Conservation (phyloP, 2,329 filamentous ascomycete genomes). For the Biscogniauxia sp. region DNA sequence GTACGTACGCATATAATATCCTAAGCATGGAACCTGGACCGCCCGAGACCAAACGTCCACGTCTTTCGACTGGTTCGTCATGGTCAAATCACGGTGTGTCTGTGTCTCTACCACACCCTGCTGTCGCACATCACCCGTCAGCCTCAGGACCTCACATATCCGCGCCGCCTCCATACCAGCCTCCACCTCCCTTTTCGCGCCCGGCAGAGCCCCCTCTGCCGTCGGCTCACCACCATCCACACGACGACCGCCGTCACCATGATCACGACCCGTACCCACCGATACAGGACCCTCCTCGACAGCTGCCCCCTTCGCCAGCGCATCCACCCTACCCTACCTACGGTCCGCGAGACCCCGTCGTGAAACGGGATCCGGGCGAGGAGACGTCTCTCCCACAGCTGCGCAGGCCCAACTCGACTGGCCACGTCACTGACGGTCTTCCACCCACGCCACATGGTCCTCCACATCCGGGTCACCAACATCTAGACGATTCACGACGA, state of each 20-base stretch:
- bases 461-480: slow-evolving; percentile 34
- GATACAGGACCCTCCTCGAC: slow-evolving; percentile 53
- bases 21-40: slow-evolving; percentile 59
- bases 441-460: slow-evolving; percentile 37
- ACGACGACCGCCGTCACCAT: slow-evolving; percentile 57
- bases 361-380: slow-evolving; percentile 56
- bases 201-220: slow-evolving; percentile 38
- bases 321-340: slow-evolving; percentile 45
- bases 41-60: slow-evolving; percentile 59
- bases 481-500: slow-evolving; percentile 48
- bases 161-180: slow-evolving; percentile 38
- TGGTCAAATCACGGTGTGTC: slow-evolving; percentile 47
- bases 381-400: slow-evolving; percentile 42
- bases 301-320: slow-evolving; percentile 44
- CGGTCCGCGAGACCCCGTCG: slow-evolving; percentile 47
- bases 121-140: slow-evolving; percentile 34
- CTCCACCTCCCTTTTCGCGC: slow-evolving; percentile 36
- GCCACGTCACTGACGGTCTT: slow-evolving; percentile 36
- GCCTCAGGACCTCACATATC: slow-evolving; percentile 37
- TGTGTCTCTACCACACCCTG: slow-evolving; percentile 47
- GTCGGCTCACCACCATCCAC: slow-evolving; percentile 41
- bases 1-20: slow-evolving; percentile 39
- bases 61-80: slow-evolving; percentile 49
- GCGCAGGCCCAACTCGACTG: slow-evolving; percentile 53
- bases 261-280: slow-evolving; percentile 54